These are phyloP conservation scores for Helotiales sp. DNA, from an alignment of 2,329 filamentous ascomycete genomes.

Conservation along the genomic window DNA sequence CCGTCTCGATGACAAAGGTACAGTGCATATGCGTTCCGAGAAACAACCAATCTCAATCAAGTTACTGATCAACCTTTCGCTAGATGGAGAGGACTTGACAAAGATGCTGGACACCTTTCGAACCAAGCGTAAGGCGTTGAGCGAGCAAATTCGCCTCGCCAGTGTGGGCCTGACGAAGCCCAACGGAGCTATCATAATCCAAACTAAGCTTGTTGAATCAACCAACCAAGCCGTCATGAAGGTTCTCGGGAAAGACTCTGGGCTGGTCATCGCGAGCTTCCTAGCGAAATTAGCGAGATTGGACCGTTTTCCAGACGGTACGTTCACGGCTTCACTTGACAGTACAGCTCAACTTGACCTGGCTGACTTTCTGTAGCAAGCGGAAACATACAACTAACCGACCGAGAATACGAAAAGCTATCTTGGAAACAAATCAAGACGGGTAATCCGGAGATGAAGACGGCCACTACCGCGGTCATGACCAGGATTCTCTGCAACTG, in stretches of 20 bases:
- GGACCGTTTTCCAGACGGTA: not conserved
- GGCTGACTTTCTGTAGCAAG: not conserved
- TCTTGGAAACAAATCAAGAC: not conserved
- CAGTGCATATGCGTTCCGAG: no score
- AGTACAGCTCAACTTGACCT: not conserved
- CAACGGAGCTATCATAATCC: not conserved
- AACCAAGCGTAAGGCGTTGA: not conserved
- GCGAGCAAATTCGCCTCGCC: not conserved
- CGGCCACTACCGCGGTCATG: not conserved
- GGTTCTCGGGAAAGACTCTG: not conserved
- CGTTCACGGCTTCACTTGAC: not conserved
- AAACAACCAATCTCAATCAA: no score
- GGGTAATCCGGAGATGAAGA: not conserved
- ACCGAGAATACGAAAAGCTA: not conserved
- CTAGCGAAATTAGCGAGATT: not conserved
- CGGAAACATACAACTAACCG: not conserved
- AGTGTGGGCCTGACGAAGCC: not conserved
- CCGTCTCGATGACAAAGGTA: not conserved
- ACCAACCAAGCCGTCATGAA: not conserved
- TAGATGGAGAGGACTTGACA: not conserved
- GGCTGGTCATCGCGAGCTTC: not conserved
- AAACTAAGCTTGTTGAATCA: not conserved
- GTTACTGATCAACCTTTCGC: not conserved
- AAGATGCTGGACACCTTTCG: not conserved
- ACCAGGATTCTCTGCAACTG: not conserved